Percentiles rank a stretch among this genome's conserved stretches.
Conservation (phyloP, 139 green algal species). For the Pseudopediastrum boryanum region DNA sequence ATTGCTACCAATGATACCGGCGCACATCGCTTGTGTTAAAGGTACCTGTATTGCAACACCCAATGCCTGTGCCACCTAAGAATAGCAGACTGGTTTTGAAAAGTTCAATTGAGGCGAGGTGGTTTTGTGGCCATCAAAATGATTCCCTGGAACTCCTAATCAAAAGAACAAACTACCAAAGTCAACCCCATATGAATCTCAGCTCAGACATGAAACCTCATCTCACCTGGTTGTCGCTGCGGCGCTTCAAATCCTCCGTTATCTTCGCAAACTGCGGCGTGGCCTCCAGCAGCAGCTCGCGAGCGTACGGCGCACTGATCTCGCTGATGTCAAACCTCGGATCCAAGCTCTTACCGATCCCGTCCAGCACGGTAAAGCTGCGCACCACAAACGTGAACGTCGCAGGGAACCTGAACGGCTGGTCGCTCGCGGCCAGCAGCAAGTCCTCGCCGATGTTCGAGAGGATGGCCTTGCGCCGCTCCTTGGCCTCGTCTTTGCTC, state of each 20-base stretch:
- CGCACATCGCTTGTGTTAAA: too few relatives aligned
- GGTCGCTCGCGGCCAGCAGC: constrained; percentile 91
- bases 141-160: too few relatives aligned
- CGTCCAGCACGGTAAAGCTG: constrained; percentile 95
- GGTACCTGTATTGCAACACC: too few relatives aligned
- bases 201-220: neutral
- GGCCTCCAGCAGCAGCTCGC: constrained; percentile 82
- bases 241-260: constrained; percentile 68
- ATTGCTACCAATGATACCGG: too few relatives aligned
- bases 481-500: constrained; percentile 81
- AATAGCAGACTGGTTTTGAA: too few relatives aligned
- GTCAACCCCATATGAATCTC: neutral
- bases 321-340: constrained; percentile 97
- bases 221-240: constrained; percentile 42
- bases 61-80: too few relatives aligned
- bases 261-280: constrained; percentile 51
- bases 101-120: too few relatives aligned
- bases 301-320: constrained; percentile 94
- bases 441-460: constrained; percentile 94
- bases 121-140: too few relatives aligned
- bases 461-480: constrained; percentile 88
- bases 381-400: constrained; percentile 96
- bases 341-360: constrained; percentile 94
- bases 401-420: constrained; percentile 95
- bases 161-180: too few relatives aligned